Base-by-base conservation (phyloP, 371 early-diverging fungal species). In the Gilbertella persicaria region DNA sequence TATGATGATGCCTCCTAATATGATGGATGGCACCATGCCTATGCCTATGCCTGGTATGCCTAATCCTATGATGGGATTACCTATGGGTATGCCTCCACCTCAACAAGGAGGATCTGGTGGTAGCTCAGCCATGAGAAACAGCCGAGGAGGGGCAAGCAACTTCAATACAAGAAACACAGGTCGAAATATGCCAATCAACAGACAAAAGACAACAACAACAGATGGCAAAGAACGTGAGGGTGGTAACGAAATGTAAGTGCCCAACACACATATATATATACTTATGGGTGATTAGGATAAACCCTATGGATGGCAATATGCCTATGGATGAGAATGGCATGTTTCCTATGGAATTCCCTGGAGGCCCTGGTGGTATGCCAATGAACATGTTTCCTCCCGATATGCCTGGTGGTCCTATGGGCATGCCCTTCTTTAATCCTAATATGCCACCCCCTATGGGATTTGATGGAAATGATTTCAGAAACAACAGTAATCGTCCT, bases 1-100 rank as follows among this genome's bases (percentile, higher is more conserved):
- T 16, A 77, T 77, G 91, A 92, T 67, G 75, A 96, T 46, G 84
- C 84, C 38, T 87, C 93, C 75, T 92, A 99, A 35, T 93, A 95
- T 78, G 96, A 97, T 75, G 90, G 95, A 53, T 97, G 70, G 62
- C 6, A 73, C 72, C 45, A 72, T 69, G 57, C 51, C 55, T n/a
- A 33, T 44, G 19, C 20, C 38, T 42, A 55, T 55, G 41, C 46
- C 48, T 12, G 63, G 58, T 42, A 49, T 59, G 49, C 64, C 64
- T 19, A 59, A 48, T 19, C 59, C 59, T 13, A 52, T 56, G 53
- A 53, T 62, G 52, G 53, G 53, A 10, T 44, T 60, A 30, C 63
- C 63, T 5, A 55, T 61, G 47, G 61, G 55, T 23, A 60, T 60
- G 42, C 37, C 52, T 19, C 39, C 48, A 37, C 50, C 41, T 38